phyloP scores from a whole-genome alignment of 345 rosid species.

The Lumnitzera littorea region DNA sequence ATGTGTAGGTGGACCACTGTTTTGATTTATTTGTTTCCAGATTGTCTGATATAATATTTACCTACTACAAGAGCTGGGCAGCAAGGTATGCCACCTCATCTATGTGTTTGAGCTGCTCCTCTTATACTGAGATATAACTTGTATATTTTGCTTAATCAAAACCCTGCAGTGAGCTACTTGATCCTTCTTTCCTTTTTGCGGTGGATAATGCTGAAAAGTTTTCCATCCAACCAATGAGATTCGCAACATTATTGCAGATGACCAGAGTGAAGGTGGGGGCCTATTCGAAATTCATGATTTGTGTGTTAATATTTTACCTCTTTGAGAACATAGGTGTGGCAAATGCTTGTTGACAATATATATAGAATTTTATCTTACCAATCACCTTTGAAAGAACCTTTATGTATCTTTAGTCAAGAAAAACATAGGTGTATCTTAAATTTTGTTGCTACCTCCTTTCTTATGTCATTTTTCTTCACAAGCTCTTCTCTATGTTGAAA shows the following conservation, averaged over 20 bases:
- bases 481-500: too few relatives aligned
- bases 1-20: slow-evolving; percentile 84
- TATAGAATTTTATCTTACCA: too few relatives aligned
- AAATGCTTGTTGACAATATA: too few relatives aligned
- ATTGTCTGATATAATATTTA: slow-evolving; percentile 76
- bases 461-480: too few relatives aligned
- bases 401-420: too few relatives aligned
- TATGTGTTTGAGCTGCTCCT: slow-evolving; percentile 3
- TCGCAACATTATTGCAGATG: slow-evolving; percentile 73
- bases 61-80: slow-evolving; percentile 97
- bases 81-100: slow-evolving; percentile 53
- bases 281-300: slow-evolving; percentile 3
- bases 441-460: too few relatives aligned
- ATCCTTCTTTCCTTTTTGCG: slow-evolving; percentile 94
- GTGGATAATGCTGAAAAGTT: slow-evolving; percentile 88
- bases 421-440: too few relatives aligned
- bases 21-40: slow-evolving; percentile 89
- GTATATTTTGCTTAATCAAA: slow-evolving; percentile 12
- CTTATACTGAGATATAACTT: slow-evolving; percentile 8
- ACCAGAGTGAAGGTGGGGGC: slow-evolving; percentile 85
- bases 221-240: slow-evolving; percentile 85
- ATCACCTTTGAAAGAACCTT: too few relatives aligned
- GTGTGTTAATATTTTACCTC: slow-evolving; percentile 1
- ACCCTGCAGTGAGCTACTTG: slow-evolving; percentile 76
- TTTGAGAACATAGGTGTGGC: slow-evolving; percentile 1